Percentiles rank a stretch among this genome's conserved stretches.
phyloP scores from a whole-genome alignment of 371 early-diverging fungal genomes.

The Coemansia sp. region DNA sequence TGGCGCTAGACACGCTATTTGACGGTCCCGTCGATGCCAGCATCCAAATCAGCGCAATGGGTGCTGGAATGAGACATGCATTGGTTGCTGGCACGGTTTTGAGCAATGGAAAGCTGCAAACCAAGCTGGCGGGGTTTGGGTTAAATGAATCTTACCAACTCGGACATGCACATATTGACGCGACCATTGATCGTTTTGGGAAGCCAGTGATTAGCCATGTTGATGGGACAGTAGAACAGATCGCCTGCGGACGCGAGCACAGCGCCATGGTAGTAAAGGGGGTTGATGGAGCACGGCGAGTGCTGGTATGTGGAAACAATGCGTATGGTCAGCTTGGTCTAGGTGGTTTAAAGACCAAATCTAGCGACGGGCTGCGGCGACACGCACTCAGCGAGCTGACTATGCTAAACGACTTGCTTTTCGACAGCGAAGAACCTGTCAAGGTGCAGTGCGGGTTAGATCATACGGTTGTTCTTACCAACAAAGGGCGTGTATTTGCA shows the following conservation, averaged over 20 bases:
- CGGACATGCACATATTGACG: slow-evolving; percentile 8
- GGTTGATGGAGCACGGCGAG: not conserved
- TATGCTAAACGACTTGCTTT: slow-evolving; percentile 18
- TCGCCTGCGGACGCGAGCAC: slow-evolving; percentile 48
- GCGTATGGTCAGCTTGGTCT: slow-evolving; percentile 40
- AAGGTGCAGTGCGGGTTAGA: slow-evolving; percentile 73
- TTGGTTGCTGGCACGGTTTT: slow-evolving; percentile 18
- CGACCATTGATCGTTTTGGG: not conserved
- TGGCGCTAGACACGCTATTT: slow-evolving; percentile 17
- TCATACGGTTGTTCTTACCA: slow-evolving; percentile 65
- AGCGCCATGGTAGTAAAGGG: slow-evolving; percentile 25
- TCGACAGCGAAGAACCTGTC: slow-evolving; percentile 49
- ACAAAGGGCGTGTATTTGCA: slow-evolving; percentile 57
- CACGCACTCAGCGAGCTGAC: slow-evolving; percentile 11
- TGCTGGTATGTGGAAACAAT: slow-evolving; percentile 38
- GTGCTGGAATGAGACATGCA: slow-evolving; percentile 46
- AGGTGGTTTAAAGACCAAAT: not conserved
- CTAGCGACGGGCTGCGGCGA: not conserved
- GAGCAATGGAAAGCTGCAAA: not conserved
- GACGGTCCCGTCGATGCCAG: not conserved
- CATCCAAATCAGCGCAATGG: slow-evolving; percentile 24
- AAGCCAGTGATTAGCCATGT: not conserved
- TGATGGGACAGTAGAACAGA: slow-evolving; percentile 24
- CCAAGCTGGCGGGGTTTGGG: slow-evolving; percentile 42
- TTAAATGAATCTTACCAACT: slow-evolving; percentile 44